Evolutionary conservation across 1,284 basidiomycete genomes (phyloP).

Genomic region (Ceratobasidium sp.): DNA sequence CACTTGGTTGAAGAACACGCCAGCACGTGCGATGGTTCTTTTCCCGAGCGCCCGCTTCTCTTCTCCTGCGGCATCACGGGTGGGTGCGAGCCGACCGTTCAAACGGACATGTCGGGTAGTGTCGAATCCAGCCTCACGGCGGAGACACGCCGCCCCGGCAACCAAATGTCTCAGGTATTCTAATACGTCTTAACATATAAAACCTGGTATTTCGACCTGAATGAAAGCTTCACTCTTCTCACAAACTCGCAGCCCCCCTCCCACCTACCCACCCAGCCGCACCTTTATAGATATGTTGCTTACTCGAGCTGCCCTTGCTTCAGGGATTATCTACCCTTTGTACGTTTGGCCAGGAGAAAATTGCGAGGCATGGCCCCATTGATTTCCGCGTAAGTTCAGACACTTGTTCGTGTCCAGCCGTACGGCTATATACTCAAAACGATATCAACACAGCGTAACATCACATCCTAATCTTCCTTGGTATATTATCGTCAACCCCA

Average conservation of each 20-base stretch:
- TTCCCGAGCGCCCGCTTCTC: neutral
- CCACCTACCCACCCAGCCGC: neutral
- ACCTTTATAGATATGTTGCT: slow-evolving; percentile 10
- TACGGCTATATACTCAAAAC: slow-evolving; percentile 47
- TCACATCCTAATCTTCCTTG: slow-evolving; percentile 48
- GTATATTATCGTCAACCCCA: slow-evolving; percentile 50
- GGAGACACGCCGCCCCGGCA: neutral
- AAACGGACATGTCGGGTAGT: slow-evolving; percentile 8
- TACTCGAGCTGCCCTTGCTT: slow-evolving; percentile 31
- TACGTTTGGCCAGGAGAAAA: slow-evolving; percentile 30
- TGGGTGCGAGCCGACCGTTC: neutral
- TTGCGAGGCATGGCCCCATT: slow-evolving; percentile 12
- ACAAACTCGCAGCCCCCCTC: neutral
- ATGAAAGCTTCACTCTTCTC: neutral
- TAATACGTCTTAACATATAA: slow-evolving; percentile 2
- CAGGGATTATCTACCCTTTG: slow-evolving; percentile 27
- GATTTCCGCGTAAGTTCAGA: slow-evolving; percentile 29
- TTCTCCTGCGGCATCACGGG: neutral
- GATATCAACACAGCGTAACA: slow-evolving; percentile 46
- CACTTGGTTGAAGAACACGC: too few species aligned
- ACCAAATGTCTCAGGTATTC: neutral
- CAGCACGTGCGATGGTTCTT: too few species aligned
- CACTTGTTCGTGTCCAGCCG: neutral
- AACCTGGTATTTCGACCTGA: neutral
- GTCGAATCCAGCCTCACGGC: neutral